phyloP scores from a whole-genome alignment of 495 filamentous ascomycete species.

The Lentithecium fluviatile region DNA sequence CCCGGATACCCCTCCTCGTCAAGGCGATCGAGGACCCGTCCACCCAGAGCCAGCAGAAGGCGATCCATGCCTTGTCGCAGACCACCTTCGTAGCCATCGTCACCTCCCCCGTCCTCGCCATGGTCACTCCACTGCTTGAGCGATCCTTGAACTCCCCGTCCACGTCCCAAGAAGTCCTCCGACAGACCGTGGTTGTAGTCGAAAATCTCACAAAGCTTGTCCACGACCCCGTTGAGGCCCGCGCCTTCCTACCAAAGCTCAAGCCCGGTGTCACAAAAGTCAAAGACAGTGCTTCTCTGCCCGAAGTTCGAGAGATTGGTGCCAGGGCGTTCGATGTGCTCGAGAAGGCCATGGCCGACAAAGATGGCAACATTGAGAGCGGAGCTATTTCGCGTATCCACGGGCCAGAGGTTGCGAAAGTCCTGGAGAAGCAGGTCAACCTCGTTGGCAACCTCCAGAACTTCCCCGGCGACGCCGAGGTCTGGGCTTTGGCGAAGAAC shows the following conservation, averaged over 20 bases:
- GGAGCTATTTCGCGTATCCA: constrained; percentile 67
- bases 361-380: constrained; percentile 54
- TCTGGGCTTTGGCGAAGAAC: constrained; percentile 65
- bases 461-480: constrained; percentile 57
- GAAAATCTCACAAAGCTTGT: constrained; percentile 99
- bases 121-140: constrained; percentile 93
- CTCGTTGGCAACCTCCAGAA: constrained; percentile 60
- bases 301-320: constrained; percentile 90
- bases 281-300: constrained; percentile 81
- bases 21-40: constrained; percentile 95
- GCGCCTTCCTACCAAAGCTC: constrained; percentile 93
- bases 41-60: constrained; percentile 82
- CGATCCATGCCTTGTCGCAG: constrained; percentile 93
- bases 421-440: constrained; percentile 74
- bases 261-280: constrained; percentile 91
- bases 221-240: constrained; percentile 93
- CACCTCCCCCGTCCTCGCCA: constrained; percentile 95
- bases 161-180: constrained; percentile 90
- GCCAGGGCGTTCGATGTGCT: constrained; percentile 80
- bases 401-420: constrained; percentile 69
- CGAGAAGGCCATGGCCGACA: constrained; percentile 81
- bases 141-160: constrained; percentile 84
- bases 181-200: constrained; percentile 95
- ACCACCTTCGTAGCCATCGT: constrained; percentile 99
- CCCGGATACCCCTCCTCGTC: constrained; percentile 88